phyloP scores from a whole-genome alignment of 441 rosid species.

The Gossypium aridum region DNA sequence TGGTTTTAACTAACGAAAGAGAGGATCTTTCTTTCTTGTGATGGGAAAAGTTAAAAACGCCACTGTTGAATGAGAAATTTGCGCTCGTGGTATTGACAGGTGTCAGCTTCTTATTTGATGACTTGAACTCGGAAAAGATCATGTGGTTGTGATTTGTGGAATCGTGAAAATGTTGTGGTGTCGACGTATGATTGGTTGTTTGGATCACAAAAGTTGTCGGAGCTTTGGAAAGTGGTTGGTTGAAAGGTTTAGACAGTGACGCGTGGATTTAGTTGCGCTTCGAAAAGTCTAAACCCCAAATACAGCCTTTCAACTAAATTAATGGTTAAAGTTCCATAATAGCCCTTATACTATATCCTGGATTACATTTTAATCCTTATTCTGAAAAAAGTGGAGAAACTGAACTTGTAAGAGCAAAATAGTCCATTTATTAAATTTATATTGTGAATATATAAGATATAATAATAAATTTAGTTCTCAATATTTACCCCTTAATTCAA shows the following conservation, averaged over 20 bases:
- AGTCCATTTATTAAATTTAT: too few relatives aligned
- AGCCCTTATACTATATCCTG: too few relatives aligned
- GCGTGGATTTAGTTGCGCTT: neutral
- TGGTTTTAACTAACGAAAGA: conserved; percentile 6
- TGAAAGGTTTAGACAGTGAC: neutral
- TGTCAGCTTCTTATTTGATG: neutral
- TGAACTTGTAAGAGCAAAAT: too few relatives aligned
- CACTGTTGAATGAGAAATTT: neutral
- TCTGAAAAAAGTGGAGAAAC: too few relatives aligned
- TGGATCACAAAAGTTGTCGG: neutral
- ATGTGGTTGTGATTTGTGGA: neutral
- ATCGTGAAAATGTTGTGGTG: neutral
- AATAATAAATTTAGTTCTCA: too few relatives aligned
- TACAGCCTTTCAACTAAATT: neutral
- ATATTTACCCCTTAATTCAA: too few relatives aligned
- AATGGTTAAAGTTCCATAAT: too few relatives aligned
- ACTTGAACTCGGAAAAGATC: neutral
- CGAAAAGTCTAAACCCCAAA: neutral
- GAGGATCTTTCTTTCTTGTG: neutral
- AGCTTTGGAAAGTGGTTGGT: neutral
- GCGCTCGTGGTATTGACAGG: conserved; percentile 23
- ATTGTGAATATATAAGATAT: too few relatives aligned
- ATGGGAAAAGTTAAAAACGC: neutral
- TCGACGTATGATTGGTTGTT: neutral
- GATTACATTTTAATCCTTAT: too few relatives aligned